A percentile compares a stretch with the other conserved stretches of the same genome.
Conservation (phyloP, 2,329 filamentous ascomycete species). For the Davidsoniella neocaledoniae region DNA sequence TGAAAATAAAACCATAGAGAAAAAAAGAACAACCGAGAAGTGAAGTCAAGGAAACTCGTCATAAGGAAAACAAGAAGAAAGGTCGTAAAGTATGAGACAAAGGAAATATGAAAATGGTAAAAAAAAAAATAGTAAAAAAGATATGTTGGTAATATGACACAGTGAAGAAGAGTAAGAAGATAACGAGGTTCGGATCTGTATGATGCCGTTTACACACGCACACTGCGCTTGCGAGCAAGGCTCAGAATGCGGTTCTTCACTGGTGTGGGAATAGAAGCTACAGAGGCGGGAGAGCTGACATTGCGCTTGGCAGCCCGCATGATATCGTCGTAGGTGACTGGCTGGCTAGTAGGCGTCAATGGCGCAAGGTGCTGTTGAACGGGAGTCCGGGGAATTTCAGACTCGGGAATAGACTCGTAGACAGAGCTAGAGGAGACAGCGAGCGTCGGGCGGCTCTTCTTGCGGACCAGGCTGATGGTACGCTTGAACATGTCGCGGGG, state of each 20-base stretch:
- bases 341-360: constrained; percentile 15
- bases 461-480: constrained; percentile 36
- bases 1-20: background rate
- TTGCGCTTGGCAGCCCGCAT: constrained; percentile 28
- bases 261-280: constrained; percentile 11
- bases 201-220: constrained; percentile 5
- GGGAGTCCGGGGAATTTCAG: constrained; percentile 9
- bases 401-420: constrained; percentile 22
- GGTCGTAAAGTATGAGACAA: background rate
- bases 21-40: background rate
- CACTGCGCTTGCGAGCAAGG: constrained; percentile 9
- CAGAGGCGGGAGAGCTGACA: constrained; percentile 17
- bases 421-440: constrained; percentile 17
- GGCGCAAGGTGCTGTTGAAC: constrained; percentile 2
- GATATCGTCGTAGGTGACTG: constrained; percentile 33
- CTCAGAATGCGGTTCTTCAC: constrained; percentile 12
- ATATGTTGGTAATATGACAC: constrained; percentile 3
- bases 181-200: background rate
- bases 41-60: background rate
- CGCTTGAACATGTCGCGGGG: constrained; percentile 28
- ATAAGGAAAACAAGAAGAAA: no score
- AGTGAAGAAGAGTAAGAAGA: constrained; percentile 3
- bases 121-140: background rate
- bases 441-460: constrained; percentile 36
- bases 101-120: background rate